These are phyloP conservation scores for Hondaea fermentalgiana DNA, from an alignment of 108 stramenopile genomes.

Conservation along the genomic window DNA sequence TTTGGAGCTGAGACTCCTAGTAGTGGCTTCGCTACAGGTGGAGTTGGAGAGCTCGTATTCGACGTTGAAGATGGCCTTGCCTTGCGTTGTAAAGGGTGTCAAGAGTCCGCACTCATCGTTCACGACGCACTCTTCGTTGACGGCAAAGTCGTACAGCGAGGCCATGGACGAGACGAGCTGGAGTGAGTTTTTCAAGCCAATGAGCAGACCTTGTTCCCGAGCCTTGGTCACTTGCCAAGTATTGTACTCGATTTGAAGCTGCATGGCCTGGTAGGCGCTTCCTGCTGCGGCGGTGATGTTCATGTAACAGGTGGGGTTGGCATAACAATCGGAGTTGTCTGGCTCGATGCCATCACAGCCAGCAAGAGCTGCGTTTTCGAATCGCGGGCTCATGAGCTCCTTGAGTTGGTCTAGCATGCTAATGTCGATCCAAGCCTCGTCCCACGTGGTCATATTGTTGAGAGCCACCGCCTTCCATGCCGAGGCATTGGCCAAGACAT, in stretches of 20 bases:
- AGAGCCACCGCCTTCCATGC: not conserved
- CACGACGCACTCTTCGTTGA: constrained; percentile 22
- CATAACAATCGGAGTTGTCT: not conserved
- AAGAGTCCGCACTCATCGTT: constrained; percentile 12
- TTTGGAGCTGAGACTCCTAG: not conserved
- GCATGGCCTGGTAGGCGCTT: not conserved
- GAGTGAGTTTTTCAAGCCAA: constrained; percentile 24
- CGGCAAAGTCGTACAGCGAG: constrained; percentile 19
- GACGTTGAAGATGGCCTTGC: constrained; percentile 21
- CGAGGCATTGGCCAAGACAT: not conserved
- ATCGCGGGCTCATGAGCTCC: not conserved
- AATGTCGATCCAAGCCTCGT: not conserved
- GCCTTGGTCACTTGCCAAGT: not conserved
- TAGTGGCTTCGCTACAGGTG: not conserved
- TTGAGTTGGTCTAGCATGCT: not conserved
- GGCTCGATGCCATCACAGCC: constrained; percentile 15
- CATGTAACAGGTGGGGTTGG: not conserved
- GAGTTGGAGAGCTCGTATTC: not conserved
- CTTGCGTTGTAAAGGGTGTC: not conserved
- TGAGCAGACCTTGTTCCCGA: not conserved
- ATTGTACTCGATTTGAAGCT: not conserved
- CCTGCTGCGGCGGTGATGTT: not conserved
- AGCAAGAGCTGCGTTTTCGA: not conserved
- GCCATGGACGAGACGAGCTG: not conserved
- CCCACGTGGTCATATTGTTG: not conserved